These are phyloP conservation scores for Lasiosphaeria ovina DNA, from an alignment of 495 filamentous ascomycete genomes.

Conservation along the genomic window DNA sequence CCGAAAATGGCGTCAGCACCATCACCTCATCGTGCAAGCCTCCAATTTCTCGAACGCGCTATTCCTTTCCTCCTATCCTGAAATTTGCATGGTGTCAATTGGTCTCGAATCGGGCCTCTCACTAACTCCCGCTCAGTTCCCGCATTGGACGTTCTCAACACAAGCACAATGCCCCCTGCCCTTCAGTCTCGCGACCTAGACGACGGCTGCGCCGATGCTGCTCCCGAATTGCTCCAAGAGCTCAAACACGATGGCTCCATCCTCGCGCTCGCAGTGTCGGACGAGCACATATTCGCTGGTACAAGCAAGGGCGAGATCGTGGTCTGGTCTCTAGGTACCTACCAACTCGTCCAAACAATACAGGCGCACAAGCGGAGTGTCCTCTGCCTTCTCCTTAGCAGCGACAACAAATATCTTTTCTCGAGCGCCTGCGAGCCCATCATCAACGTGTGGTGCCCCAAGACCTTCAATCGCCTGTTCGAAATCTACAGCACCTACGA, in stretches of 20 bases:
- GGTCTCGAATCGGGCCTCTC: neutral
- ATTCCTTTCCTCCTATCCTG: neutral
- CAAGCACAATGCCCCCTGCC: slow-evolving; percentile 28
- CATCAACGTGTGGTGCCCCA: slow-evolving; percentile 69
- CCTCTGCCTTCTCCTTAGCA: slow-evolving; percentile 75
- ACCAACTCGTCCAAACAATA: slow-evolving; percentile 69
- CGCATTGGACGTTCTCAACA: neutral
- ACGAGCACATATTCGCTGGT: slow-evolving; percentile 73
- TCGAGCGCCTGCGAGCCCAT: slow-evolving; percentile 93
- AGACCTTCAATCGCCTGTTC: slow-evolving; percentile 57
- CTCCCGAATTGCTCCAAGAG: slow-evolving; percentile 62
- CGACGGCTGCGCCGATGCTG: slow-evolving; percentile 38
- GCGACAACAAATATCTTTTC: slow-evolving; percentile 74
- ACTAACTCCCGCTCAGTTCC: neutral
- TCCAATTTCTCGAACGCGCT: neutral
- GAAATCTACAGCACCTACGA: slow-evolving; percentile 93
- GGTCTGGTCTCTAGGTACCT: slow-evolving; percentile 85
- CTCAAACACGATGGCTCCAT: slow-evolving; percentile 72
- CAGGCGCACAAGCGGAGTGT: slow-evolving; percentile 89
- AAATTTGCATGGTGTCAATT: neutral
- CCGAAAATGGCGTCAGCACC: slow-evolving; percentile 19
- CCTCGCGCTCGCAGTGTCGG: slow-evolving; percentile 64
- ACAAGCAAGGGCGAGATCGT: slow-evolving; percentile 90
- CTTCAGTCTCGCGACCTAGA: slow-evolving; percentile 31
- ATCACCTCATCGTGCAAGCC: neutral